A percentile compares a stretch with the other conserved stretches of the same genome.
These are phyloP conservation scores for Remersonia thermophila DNA, from an alignment of 2,329 filamentous ascomycete species.

Conservation along the genomic window DNA sequence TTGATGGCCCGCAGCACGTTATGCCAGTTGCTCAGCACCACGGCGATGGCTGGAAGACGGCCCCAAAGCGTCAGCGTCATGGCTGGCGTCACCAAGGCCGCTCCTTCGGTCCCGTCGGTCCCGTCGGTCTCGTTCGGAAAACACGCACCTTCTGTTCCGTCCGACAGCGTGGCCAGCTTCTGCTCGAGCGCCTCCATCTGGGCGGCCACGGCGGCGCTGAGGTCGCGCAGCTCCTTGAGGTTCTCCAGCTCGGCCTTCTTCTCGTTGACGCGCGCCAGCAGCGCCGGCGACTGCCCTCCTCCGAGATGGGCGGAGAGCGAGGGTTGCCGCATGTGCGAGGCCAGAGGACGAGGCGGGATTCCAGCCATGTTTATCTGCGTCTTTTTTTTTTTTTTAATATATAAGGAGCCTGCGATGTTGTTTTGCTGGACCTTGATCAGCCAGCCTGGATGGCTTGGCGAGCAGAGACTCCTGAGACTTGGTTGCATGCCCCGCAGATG, in stretches of 20 bases:
- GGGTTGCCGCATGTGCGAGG: conserved; percentile 55
- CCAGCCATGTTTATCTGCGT: conserved; percentile 35
- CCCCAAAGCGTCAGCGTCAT: conserved; percentile 11
- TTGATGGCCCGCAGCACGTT: conserved; percentile 74
- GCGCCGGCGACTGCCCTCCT: conserved; percentile 51
- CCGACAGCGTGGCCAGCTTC: conserved; percentile 63
- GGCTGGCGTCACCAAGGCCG: conserved; percentile 8
- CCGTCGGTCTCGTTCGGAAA: no score
- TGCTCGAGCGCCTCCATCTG: conserved; percentile 76
- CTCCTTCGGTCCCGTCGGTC: no score
- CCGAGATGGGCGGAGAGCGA: conserved; percentile 36
- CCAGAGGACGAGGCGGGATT: conserved; percentile 43
- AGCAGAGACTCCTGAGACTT: no score
- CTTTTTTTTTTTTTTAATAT: no score
- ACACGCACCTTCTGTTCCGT: conserved; percentile 65
- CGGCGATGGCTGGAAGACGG: conserved; percentile 67
- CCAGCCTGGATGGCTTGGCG: no score
- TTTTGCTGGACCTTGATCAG: no score
- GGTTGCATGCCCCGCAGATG: no score
- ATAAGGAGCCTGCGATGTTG: neutral
- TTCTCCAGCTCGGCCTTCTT: conserved; percentile 76
- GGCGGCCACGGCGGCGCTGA: conserved; percentile 64
- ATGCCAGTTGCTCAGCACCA: conserved; percentile 80
- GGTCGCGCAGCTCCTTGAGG: conserved; percentile 62
- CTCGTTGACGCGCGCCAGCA: conserved; percentile 67